Conservation (phyloP, 2,329 filamentous ascomycete genomes). For the Basipetospora chlamydospora region DNA sequence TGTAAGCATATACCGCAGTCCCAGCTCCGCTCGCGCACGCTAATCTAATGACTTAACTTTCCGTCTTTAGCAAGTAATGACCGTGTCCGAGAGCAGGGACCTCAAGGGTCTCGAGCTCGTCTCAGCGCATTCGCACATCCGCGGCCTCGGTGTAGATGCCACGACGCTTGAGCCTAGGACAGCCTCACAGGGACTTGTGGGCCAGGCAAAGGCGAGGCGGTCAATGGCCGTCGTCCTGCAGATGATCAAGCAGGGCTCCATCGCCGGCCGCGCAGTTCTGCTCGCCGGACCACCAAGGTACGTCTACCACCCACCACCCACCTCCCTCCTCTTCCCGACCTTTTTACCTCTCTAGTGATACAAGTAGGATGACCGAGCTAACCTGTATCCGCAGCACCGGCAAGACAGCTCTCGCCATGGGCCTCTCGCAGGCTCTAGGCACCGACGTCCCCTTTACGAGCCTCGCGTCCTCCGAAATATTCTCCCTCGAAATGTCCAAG, state of each 20-base stretch:
- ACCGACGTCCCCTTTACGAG: constrained; percentile 93
- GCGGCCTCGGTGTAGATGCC: constrained; percentile 82
- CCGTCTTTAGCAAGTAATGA: constrained; percentile 41
- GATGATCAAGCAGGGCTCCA: constrained; percentile 99
- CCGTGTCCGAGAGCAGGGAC: constrained; percentile 90
- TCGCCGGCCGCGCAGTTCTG: constrained; percentile 84
- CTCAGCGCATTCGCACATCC: constrained; percentile 94
- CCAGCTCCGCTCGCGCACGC: no score
- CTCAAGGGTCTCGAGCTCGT: constrained; percentile 81
- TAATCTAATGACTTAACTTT: no score
- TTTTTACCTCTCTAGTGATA: no score
- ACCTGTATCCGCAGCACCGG: constrained; percentile 54
- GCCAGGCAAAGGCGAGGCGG: constrained; percentile 91
- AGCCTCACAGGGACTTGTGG: constrained; percentile 83
- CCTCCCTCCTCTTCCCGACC: not conserved
- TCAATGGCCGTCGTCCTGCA: constrained; percentile 91
- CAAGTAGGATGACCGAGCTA: no score
- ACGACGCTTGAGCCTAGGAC: constrained; percentile 79
- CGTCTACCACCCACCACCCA: constrained; percentile 7
- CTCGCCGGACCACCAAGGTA: constrained; percentile 86
- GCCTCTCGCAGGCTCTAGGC: constrained; percentile 92
- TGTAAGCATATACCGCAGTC: no score
- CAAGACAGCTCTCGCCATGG: constrained; percentile 97
- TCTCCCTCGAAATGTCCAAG: constrained; percentile 98
- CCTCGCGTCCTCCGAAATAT: constrained; percentile 91